phyloP scores from a whole-genome alignment of 768 basidiomycete genomes.

The Trametes maxima region DNA sequence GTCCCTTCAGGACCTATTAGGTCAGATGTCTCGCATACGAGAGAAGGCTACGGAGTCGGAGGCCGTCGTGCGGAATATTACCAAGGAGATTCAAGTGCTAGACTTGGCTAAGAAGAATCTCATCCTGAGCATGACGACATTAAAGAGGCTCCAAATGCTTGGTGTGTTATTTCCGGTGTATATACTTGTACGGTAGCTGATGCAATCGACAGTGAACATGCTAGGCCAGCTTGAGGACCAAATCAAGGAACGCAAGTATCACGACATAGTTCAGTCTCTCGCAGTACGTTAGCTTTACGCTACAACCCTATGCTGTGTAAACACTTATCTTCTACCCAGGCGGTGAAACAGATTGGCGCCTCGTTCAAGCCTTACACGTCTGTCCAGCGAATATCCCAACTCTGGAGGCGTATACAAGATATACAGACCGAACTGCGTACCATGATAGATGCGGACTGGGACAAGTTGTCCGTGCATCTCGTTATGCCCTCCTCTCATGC shows the following conservation, averaged over 20 bases:
- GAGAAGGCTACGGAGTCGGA: conserved; percentile 98
- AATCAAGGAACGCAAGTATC: conserved; percentile 76
- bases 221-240: conserved; percentile 79
- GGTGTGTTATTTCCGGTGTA: conserved; percentile 51
- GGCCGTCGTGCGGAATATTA: conserved; percentile 92
- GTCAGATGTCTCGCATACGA: conserved; percentile 93
- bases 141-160: conserved; percentile 92
- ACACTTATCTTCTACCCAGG: conserved; percentile 45
- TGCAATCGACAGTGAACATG: conserved; percentile 65
- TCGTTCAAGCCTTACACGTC: conserved; percentile 80
- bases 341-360: conserved; percentile 81
- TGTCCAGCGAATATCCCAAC: conserved; percentile 73
- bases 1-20: conserved; percentile 74
- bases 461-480: conserved; percentile 71
- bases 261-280: conserved; percentile 82
- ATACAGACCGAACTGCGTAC: conserved; percentile 80
- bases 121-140: conserved; percentile 82
- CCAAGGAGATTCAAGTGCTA: conserved; percentile 92
- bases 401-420: conserved; percentile 81
- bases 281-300: conserved; percentile 49
- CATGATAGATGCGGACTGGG: conserved; percentile 88
- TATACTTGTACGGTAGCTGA: neutral
- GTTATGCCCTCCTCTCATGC: neutral
- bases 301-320: neutral
- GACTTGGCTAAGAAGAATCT: conserved; percentile 95